Base-by-base conservation (phyloP, 176 grass and related monocot genomes). In the Musa itinerans region DNA sequence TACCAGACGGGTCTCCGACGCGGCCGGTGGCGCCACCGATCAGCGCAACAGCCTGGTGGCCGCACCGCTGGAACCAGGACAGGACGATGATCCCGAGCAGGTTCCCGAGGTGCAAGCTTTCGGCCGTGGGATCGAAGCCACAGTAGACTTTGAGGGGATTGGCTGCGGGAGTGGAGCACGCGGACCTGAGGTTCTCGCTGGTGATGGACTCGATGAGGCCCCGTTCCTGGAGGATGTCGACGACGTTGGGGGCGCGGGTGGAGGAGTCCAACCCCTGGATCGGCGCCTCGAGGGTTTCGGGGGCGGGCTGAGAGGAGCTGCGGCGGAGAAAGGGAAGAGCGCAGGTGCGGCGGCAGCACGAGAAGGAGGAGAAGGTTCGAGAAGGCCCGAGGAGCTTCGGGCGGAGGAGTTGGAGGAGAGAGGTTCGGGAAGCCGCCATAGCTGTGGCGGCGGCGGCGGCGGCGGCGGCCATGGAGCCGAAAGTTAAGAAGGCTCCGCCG, bases 1-100 rank as follows among this genome's bases (percentile, higher is more conserved):
- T 99, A 15, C 88, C 88, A 1, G 88, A 99, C 3, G 95, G 90
- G 48, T 99, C 90, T 0, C 95, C 95, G 17, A 94, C 78, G 56
- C 95, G 83, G 11, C 83, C 88, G 8, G 95, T 99, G 65, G 95
- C 90, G 27, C 95, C 95, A 67, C 90, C 88, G 11, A 99, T 62
- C 16, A 99, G 66, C 19, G 88, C 95, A 21, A 99, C 84, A 52
- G 84, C 75, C 51, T 87, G 87, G 80, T 98, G 90, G 52, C 90
- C 90, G 72, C 90, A 91, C 8, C 90, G 90, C 78, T 87, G 90
- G 88, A 91, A 94, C 88, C 95, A 99, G 64, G 95, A 99, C 58
- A 99, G 82, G 52, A 83, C 86, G 19, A 98, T 82, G 50, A 98
- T 81, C 50, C 90, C 95, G 50, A 98, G 87, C 19, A 98, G 86